Conservation (phyloP, 768 basidiomycete genomes). For the Russula dissimulans region DNA sequence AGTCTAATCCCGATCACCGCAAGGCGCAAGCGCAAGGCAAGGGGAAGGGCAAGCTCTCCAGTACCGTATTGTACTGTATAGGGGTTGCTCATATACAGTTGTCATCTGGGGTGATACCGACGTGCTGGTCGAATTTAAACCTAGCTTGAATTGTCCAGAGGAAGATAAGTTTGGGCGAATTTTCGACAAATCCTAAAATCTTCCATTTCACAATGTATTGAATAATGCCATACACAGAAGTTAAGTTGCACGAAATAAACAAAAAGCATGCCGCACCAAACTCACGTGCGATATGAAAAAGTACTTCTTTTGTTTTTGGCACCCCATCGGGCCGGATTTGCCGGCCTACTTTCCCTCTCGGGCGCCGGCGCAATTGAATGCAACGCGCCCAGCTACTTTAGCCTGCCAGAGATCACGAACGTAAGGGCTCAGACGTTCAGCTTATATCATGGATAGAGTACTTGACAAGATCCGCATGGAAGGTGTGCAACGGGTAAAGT, state of each 20-base stretch:
- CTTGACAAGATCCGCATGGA: not conserved
- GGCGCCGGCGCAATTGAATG: no score
- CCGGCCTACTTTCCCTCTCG: not conserved
- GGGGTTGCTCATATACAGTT: no score
- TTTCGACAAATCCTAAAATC: not conserved
- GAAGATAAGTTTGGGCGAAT: no score
- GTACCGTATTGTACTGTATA: not conserved
- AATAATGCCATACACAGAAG: slow-evolving; percentile 8
- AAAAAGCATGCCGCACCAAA: not conserved
- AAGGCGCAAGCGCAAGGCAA: not conserved
- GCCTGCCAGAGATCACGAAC: not conserved
- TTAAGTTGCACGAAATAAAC: slow-evolving; percentile 1
- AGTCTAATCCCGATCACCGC: slow-evolving; percentile 10
- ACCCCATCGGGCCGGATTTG: not conserved
- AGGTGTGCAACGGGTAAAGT: not conserved
- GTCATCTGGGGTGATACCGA: not conserved
- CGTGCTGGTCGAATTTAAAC: not conserved
- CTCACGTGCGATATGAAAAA: not conserved
- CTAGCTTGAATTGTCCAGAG: no score
- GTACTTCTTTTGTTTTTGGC: not conserved
- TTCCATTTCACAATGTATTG: slow-evolving; percentile 6
- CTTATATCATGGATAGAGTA: not conserved
- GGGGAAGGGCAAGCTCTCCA: not conserved
- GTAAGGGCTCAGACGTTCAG: not conserved
- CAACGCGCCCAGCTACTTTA: not conserved